Evolutionary conservation across 2,329 filamentous ascomycete species (phyloP).

Genomic region (Venturia aucupariae): DNA sequence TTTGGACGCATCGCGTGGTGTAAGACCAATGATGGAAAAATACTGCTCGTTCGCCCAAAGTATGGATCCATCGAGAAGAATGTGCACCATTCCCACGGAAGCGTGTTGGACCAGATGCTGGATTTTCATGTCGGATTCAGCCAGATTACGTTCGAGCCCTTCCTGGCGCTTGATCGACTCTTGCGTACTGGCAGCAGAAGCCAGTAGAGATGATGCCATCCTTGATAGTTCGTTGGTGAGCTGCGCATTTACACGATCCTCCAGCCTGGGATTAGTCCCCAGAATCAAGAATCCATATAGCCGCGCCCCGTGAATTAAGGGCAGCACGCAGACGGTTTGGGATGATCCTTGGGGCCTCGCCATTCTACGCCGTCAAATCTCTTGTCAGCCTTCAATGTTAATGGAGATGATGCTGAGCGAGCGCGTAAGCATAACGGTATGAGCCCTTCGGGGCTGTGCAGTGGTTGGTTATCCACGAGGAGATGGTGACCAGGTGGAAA

Average conservation of each 20-base stretch:
- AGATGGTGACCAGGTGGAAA: background rate
- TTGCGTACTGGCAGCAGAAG: background rate
- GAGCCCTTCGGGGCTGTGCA: background rate
- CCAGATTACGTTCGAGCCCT: background rate
- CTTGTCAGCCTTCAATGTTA: background rate
- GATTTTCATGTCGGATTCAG: background rate
- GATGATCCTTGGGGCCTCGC: background rate
- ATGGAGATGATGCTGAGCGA: background rate
- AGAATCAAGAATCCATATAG: background rate
- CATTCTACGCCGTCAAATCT: conserved; percentile 1
- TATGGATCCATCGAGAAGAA: background rate
- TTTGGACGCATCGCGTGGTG: background rate
- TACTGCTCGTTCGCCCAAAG: conserved; percentile 8
- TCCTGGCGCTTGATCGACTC: background rate
- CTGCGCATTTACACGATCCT: background rate
- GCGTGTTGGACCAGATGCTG: conserved; percentile 6
- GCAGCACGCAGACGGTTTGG: background rate
- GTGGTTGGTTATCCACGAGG: background rate
- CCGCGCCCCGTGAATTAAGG: background rate
- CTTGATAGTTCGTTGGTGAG: background rate
- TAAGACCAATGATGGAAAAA: background rate
- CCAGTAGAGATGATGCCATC: background rate
- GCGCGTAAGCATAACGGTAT: background rate
- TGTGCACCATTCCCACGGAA: conserved; percentile 6
- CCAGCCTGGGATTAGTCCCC: background rate